phyloP scores from a whole-genome alignment of 1,284 basidiomycete species.

The Tylopilus orsonianus region DNA sequence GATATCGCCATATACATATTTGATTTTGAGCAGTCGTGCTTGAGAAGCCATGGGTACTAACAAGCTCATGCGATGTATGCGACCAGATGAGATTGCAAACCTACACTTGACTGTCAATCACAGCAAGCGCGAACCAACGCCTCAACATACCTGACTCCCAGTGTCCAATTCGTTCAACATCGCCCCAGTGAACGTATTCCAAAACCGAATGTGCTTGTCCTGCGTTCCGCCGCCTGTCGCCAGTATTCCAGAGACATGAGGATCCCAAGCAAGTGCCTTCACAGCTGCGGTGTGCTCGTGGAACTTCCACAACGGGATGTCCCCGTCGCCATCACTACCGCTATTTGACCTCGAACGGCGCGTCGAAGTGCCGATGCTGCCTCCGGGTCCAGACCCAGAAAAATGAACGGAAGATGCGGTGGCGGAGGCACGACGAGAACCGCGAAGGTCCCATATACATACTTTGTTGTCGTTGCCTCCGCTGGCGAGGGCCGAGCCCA shows the following conservation, averaged over 20 bases:
- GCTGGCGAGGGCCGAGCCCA: conserved; percentile 78
- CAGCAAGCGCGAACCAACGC: background rate
- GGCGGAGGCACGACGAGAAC: conserved; percentile 46
- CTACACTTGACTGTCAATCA: conserved; percentile 39
- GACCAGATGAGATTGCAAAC: conserved; percentile 99
- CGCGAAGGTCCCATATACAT: conserved; percentile 89
- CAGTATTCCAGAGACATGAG: conserved; percentile 88
- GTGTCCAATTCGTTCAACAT: conserved; percentile 88
- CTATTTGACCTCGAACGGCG: conserved; percentile 29
- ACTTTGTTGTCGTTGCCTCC: conserved; percentile 99
- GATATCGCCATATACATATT: conserved; percentile 98
- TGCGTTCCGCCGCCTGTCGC: conserved; percentile 98
- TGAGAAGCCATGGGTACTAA: conserved; percentile 97
- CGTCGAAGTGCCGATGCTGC: conserved; percentile 23
- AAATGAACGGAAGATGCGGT: conserved; percentile 21
- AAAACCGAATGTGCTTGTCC: conserved; percentile 96
- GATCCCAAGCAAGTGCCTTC: conserved; percentile 98
- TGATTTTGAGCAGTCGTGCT: conserved; percentile 94
- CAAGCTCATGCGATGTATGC: conserved; percentile 92
- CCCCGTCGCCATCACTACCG: conserved; percentile 44
- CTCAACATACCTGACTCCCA: conserved; percentile 77
- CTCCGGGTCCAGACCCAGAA: conserved; percentile 30
- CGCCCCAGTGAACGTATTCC: conserved; percentile 89
- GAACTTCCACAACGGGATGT: conserved; percentile 86
- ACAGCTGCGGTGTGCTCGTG: conserved; percentile 96